These are phyloP conservation scores for Pulveroboletus sp. DNA, from an alignment of 768 basidiomycete genomes.

Conservation along the genomic window DNA sequence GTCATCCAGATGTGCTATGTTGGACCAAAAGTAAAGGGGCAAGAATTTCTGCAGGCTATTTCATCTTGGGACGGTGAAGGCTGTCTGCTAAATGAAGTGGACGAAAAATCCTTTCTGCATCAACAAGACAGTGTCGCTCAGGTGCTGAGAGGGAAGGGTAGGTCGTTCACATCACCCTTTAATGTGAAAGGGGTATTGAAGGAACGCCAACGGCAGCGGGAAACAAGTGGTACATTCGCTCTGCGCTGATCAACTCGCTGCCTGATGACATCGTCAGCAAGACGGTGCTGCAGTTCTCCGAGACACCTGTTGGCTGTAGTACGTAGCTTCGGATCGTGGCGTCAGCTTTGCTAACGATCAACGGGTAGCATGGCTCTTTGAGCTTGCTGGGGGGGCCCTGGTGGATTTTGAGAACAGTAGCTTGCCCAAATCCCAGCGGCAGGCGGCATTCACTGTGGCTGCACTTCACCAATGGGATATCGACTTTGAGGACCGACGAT, in stretches of 20 bases:
- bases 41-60: constrained; percentile 77
- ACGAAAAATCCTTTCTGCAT: constrained; percentile 82
- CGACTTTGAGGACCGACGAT: constrained; percentile 73
- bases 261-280: constrained; percentile 83
- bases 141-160: constrained; percentile 80
- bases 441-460: constrained; percentile 79
- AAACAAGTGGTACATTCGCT: constrained; percentile 89
- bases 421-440: constrained; percentile 71
- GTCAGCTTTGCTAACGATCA: constrained; percentile 1
- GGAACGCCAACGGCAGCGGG: constrained; percentile 44
- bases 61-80: constrained; percentile 85
- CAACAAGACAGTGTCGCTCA: constrained; percentile 93
- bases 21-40: constrained; percentile 67
- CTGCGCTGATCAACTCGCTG: constrained; percentile 74
- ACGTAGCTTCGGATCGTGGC: constrained; percentile 30
- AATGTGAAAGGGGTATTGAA: background rate
- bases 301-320: constrained; percentile 91
- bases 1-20: constrained; percentile 91
- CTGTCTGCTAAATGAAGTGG: constrained; percentile 84
- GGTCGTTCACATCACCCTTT: constrained; percentile 10
- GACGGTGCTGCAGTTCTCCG: constrained; percentile 75
- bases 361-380: constrained; percentile 80
- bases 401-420: constrained; percentile 68
- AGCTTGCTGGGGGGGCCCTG: constrained; percentile 80
- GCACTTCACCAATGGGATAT: constrained; percentile 94